Conservation (phyloP, 1,139 yeast species). For the Blastobotrys apis region DNA sequence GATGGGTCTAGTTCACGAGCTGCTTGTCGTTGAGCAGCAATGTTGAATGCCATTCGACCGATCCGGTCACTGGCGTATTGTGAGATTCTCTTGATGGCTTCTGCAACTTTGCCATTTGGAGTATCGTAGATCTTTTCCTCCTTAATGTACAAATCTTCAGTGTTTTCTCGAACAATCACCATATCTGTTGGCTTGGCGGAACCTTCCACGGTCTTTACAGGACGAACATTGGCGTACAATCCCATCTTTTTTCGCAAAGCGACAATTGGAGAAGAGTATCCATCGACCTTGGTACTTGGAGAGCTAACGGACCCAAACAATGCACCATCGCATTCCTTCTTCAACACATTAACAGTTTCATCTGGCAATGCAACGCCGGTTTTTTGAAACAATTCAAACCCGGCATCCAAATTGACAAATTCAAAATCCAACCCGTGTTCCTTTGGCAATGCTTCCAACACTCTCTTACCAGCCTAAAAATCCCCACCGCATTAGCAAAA, state of each 20-base stretch:
- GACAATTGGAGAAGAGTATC: slow-evolving; percentile 96
- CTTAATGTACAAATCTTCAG: slow-evolving; percentile 94
- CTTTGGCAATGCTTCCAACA: slow-evolving; percentile 75
- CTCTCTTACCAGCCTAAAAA: slow-evolving; percentile 84
- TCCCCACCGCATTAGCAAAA: too few relatives aligned
- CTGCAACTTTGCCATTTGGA: slow-evolving; percentile 82
- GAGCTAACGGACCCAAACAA: slow-evolving; percentile 94
- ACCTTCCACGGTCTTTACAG: slow-evolving; percentile 88
- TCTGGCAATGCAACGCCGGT: slow-evolving; percentile 96
- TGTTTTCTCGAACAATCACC: slow-evolving; percentile 97
- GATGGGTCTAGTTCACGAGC: slow-evolving; percentile 61
- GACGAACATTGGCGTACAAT: slow-evolving; percentile 93
- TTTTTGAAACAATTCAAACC: slow-evolving; percentile 85
- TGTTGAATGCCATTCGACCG: slow-evolving; percentile 86
- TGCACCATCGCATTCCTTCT: slow-evolving; percentile 90
- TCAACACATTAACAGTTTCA: slow-evolving; percentile 75
- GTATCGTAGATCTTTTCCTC: slow-evolving; percentile 74
- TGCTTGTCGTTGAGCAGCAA: slow-evolving; percentile 85
- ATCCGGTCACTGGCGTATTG: slow-evolving; percentile 82
- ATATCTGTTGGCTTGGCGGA: slow-evolving; percentile 85
- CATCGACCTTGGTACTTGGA: slow-evolving; percentile 89
- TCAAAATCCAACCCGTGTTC: slow-evolving; percentile 74
- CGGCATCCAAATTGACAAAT: slow-evolving; percentile 86
- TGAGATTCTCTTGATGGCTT: slow-evolving; percentile 93
- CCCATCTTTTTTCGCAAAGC: slow-evolving; percentile 95